Evolutionary conservation across 2,329 filamentous ascomycete genomes (phyloP).

Genomic region (Apiospora malaysiana): DNA sequence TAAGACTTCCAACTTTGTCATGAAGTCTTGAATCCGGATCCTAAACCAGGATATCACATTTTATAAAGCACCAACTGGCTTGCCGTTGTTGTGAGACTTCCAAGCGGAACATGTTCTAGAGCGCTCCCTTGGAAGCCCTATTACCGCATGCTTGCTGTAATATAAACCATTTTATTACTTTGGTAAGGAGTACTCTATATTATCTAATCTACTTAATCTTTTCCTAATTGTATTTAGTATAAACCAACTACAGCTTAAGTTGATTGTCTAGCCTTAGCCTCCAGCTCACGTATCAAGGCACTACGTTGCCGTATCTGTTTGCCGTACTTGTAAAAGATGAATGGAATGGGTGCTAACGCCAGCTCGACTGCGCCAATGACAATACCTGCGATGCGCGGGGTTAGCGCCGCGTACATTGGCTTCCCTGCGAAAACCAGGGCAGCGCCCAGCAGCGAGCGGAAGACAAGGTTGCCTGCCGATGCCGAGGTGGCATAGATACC

Average conservation of each 20-base stretch:
- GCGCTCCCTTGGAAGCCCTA: no score
- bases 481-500: slow-evolving; percentile 69
- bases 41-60: no score
- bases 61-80: no score
- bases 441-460: slow-evolving; percentile 63
- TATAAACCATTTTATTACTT: no score
- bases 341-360: slow-evolving; percentile 66
- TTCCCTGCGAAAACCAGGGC: slow-evolving; percentile 65
- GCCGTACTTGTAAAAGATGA: slow-evolving; percentile 59
- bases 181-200: no score
- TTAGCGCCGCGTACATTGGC: slow-evolving; percentile 61
- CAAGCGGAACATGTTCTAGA: no score
- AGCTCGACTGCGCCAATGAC: slow-evolving; percentile 63
- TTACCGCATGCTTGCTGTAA: no score
- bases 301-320: slow-evolving; percentile 32
- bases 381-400: slow-evolving; percentile 66
- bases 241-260: not conserved
- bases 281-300: slow-evolving; percentile 33
- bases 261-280: slow-evolving; percentile 28
- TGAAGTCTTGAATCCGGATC: no score
- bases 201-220: no score
- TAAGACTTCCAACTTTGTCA: no score
- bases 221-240: no score
- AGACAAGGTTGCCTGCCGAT: slow-evolving; percentile 67
- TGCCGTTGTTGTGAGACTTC: no score